Conservation (phyloP, 345 rosid genomes). For the Pseudoturritis turrita region DNA sequence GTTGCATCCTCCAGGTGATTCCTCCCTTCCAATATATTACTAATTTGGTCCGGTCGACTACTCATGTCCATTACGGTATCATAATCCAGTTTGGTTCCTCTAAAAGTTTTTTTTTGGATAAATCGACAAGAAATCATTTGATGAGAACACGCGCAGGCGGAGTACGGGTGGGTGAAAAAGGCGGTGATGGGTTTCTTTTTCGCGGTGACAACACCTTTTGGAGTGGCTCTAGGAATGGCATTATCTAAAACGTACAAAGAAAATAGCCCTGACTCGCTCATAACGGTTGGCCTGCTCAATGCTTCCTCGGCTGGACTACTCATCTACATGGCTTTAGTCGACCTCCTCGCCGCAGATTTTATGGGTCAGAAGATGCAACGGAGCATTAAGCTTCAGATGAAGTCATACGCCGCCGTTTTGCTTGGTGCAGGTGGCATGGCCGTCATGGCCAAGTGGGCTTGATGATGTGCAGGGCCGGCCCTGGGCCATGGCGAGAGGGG, state of each 20-base stretch:
- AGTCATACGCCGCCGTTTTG: constrained; percentile 37
- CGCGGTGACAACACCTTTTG: constrained; percentile 56
- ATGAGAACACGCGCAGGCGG: constrained; percentile 9
- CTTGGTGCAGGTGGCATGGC: constrained; percentile 61
- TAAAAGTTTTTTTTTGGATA: too few species aligned
- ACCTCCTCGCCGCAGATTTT: constrained; percentile 61
- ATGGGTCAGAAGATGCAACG: constrained; percentile 45
- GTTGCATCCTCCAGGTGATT: constrained; percentile 47
- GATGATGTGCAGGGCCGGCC: too few species aligned
- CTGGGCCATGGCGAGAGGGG: too few species aligned
- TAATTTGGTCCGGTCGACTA: too few species aligned
- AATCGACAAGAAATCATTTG: too few species aligned
- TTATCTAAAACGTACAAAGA: constrained; percentile 39
- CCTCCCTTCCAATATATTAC: too few species aligned
- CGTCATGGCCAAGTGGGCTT: constrained; percentile 59
- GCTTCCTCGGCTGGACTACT: constrained; percentile 64
- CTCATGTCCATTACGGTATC: too few species aligned
- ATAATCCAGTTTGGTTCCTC: too few species aligned
- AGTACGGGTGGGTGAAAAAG: constrained; percentile 26
- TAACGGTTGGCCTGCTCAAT: constrained; percentile 53
- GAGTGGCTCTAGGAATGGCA: constrained; percentile 55
- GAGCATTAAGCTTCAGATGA: constrained; percentile 36
- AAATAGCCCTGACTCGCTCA: constrained; percentile 46
- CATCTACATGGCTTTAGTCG: constrained; percentile 72
- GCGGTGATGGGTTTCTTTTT: constrained; percentile 52